Conservation (phyloP, 164 flowering plant species). For the Berberis thunbergii region DNA sequence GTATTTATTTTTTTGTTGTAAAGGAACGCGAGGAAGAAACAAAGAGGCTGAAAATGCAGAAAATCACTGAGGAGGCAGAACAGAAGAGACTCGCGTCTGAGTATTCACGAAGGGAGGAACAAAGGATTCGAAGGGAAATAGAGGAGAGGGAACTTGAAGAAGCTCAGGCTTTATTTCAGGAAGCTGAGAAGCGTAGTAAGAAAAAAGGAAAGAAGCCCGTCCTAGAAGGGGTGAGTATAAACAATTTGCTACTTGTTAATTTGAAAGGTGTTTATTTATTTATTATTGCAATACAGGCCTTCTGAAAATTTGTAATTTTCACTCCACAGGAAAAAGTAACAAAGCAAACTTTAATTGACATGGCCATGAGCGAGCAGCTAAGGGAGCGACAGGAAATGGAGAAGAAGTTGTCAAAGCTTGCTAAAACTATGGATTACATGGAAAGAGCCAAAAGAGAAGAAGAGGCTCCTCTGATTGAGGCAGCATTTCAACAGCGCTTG, state of each 20-base stretch:
- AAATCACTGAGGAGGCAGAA: constrained; percentile 78
- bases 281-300: neutral
- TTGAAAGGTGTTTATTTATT: too few species aligned
- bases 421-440: constrained; percentile 81
- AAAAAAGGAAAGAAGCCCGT: constrained; percentile 79
- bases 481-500: constrained; percentile 57
- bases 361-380: constrained; percentile 67
- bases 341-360: constrained; percentile 56
- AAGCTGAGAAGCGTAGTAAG: constrained; percentile 52
- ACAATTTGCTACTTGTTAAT: too few species aligned
- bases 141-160: constrained; percentile 76
- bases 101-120: constrained; percentile 50
- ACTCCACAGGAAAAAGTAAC: constrained; percentile 63
- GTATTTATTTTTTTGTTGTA: neutral
- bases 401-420: constrained; percentile 75
- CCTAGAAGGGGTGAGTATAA: constrained; percentile 58
- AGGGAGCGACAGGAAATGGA: constrained; percentile 92
- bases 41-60: constrained; percentile 56
- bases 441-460: constrained; percentile 96
- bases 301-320: neutral
- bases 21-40: constrained; percentile 88
- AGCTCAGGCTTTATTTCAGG: constrained; percentile 64
- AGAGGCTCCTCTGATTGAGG: constrained; percentile 80
- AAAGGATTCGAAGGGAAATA: constrained; percentile 64
- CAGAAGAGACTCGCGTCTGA: constrained; percentile 73